These are phyloP conservation scores for Xylaria castorea DNA, from an alignment of 495 filamentous ascomycete species.

Conservation along the genomic window DNA sequence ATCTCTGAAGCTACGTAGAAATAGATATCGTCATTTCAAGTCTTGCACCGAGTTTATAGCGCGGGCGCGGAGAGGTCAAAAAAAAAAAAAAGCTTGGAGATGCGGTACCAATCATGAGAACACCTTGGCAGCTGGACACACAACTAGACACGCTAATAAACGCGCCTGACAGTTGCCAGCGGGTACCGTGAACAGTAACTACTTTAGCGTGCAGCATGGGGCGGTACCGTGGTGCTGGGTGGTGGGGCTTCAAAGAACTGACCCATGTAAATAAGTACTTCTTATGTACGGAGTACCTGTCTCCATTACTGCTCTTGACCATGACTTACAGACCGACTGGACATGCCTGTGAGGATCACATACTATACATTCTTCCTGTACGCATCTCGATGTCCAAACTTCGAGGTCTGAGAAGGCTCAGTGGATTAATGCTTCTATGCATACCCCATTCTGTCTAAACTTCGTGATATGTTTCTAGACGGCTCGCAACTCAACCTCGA, in stretches of 20 bases:
- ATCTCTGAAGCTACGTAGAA: constrained; percentile 14
- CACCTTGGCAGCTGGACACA: constrained; percentile 14
- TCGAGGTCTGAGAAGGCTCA: too few species aligned
- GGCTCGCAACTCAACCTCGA: neutral
- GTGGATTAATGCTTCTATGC: too few species aligned
- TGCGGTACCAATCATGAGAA: constrained; percentile 6
- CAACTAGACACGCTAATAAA: constrained; percentile 21
- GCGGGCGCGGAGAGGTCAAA: neutral
- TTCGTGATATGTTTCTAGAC: neutral
- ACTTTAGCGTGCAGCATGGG: neutral
- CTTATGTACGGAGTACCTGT: too few species aligned
- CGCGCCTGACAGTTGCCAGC: constrained; percentile 29
- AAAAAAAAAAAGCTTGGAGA: constrained; percentile 11
- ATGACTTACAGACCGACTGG: neutral
- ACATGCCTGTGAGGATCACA: neutral
- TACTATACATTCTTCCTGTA: neutral
- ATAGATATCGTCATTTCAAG: constrained; percentile 15
- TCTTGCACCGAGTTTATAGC: neutral
- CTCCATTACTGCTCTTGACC: too few species aligned
- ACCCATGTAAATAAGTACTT: neutral
- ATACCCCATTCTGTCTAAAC: neutral
- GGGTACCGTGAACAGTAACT: neutral
- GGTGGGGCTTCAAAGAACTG: neutral
- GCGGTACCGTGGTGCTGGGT: neutral
- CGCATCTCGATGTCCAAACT: neutral